phyloP scores from a whole-genome alignment of 2,329 filamentous ascomycete species.

The Ophiostoma piceae region DNA sequence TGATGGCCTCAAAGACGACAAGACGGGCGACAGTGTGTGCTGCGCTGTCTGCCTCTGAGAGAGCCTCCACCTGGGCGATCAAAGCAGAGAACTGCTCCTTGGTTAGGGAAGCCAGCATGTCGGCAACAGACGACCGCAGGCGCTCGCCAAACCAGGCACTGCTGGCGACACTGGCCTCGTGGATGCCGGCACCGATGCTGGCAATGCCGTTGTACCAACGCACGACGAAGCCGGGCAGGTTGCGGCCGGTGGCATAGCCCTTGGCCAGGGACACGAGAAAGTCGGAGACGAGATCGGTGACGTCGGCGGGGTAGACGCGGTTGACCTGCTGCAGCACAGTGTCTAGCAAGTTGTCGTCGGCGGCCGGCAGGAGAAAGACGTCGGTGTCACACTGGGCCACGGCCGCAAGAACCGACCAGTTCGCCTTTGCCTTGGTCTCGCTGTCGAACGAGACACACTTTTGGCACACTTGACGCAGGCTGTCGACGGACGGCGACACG shows the following conservation, averaged over 20 bases:
- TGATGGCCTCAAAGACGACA: conserved; percentile 42
- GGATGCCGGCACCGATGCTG: conserved; percentile 33
- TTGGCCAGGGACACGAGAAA: conserved; percentile 42
- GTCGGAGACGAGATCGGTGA: conserved; percentile 27
- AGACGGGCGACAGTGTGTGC: conserved; percentile 33
- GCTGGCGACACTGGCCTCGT: conserved; percentile 17
- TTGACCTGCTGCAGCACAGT: conserved; percentile 36
- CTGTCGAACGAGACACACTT: neutral
- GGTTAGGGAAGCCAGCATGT: conserved; percentile 41
- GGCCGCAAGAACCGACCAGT: conserved; percentile 42
- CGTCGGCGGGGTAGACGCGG: conserved; percentile 26
- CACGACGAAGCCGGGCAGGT: conserved; percentile 43
- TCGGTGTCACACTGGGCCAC: conserved; percentile 45
- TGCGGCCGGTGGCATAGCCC: conserved; percentile 42
- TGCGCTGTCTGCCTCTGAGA: neutral
- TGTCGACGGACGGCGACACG: conserved; percentile 36
- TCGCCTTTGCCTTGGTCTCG: conserved; percentile 30
- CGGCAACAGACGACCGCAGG: conserved; percentile 29
- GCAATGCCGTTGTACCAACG: conserved; percentile 41
- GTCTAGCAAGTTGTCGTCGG: conserved; percentile 39
- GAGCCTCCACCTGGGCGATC: conserved; percentile 40
- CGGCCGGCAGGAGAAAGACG: conserved; percentile 39
- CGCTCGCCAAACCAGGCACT: conserved; percentile 31
- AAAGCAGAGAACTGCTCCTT: conserved; percentile 42
- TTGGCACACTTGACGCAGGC: conserved; percentile 41